Evolutionary conservation across 2,329 filamentous ascomycete genomes (phyloP).

Genomic region (Ophiostoma australiae): DNA sequence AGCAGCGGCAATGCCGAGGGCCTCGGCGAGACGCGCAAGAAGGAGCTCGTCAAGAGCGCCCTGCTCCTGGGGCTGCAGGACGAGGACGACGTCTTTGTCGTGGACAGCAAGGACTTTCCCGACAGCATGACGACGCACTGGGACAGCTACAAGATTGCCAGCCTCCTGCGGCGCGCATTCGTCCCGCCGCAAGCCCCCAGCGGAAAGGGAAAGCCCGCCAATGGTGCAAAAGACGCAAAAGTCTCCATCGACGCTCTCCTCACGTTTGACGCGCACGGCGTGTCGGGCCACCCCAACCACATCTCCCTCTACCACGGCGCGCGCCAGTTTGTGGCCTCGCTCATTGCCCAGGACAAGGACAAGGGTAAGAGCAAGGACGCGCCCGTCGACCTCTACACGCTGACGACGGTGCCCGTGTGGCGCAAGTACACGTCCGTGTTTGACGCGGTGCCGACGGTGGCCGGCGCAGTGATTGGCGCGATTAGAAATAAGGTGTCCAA

Average conservation of each 20-base stretch:
- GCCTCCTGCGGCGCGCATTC: constrained; percentile 67
- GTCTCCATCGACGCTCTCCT: constrained; percentile 72
- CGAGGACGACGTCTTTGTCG: constrained; percentile 76
- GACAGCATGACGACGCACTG: constrained; percentile 83
- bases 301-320: constrained; percentile 82
- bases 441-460: constrained; percentile 68
- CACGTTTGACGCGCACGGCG: constrained; percentile 79
- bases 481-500: constrained; percentile 20
- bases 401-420: constrained; percentile 64
- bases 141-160: constrained; percentile 65
- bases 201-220: constrained; percentile 23
- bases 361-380: constrained; percentile 27
- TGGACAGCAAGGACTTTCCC: constrained; percentile 74
- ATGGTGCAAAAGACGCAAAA: constrained; percentile 36
- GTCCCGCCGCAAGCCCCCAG: constrained; percentile 35
- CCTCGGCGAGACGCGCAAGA: constrained; percentile 73
- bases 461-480: constrained; percentile 40
- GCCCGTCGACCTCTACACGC: constrained; percentile 80
- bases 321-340: constrained; percentile 60
- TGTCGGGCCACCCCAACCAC: constrained; percentile 91
- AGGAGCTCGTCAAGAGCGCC: constrained; percentile 78
- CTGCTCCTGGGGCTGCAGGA: constrained; percentile 67
- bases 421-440: constrained; percentile 79
- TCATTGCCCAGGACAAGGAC: constrained; percentile 55
- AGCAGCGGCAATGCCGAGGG: constrained; percentile 87